A percentile compares a stretch with the other conserved stretches of the same genome.
phyloP scores from a whole-genome alignment of 2,329 filamentous ascomycete genomes.

The Colletotrichum salicis region DNA sequence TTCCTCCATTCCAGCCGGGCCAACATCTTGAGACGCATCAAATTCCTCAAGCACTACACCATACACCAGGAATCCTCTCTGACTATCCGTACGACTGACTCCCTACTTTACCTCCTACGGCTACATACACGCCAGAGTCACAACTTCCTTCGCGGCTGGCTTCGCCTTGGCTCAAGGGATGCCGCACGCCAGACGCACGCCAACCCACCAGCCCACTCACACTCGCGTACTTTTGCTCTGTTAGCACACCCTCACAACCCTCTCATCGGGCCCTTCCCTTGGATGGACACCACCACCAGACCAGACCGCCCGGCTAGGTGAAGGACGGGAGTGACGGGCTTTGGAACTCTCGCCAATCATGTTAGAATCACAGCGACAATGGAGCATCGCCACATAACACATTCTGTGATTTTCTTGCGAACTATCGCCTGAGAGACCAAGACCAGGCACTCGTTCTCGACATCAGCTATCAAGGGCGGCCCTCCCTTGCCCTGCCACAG shows the following conservation, averaged over 20 bases:
- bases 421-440: neutral
- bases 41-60: conserved; percentile 1
- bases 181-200: conserved; percentile 1
- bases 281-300: neutral
- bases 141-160: neutral
- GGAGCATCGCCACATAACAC: neutral
- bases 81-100: neutral
- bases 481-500: conserved; percentile 15
- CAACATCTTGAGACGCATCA: neutral
- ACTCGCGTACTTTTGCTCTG: neutral
- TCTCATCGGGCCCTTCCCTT: neutral
- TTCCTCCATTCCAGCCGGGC: conserved; percentile 1
- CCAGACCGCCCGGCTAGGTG: neutral
- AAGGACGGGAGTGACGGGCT: neutral
- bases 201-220: conserved; percentile 13
- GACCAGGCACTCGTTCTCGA: neutral
- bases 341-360: conserved; percentile 5
- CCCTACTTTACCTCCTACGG: neutral
- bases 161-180: neutral
- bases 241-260: neutral
- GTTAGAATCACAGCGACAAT: neutral
- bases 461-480: neutral
- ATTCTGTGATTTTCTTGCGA: neutral
- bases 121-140: no score
- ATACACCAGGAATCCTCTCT: neutral